Evolutionary conservation across 495 filamentous ascomycete species (phyloP).

Genomic region (Neurospora tetraspora): DNA sequence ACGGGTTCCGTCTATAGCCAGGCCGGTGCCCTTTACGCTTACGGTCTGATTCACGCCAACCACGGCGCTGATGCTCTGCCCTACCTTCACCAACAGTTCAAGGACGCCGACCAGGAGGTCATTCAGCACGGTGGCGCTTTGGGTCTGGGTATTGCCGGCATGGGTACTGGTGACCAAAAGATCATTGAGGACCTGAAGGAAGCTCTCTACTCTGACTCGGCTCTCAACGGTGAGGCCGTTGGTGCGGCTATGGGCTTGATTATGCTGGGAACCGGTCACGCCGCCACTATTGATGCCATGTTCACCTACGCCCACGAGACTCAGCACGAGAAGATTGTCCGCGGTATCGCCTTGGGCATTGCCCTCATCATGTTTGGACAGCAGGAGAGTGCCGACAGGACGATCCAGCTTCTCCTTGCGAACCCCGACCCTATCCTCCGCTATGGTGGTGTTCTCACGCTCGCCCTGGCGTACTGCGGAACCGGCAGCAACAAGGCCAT

Average conservation of each 20-base stretch:
- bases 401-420: conserved; percentile 85
- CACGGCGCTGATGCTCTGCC: conserved; percentile 89
- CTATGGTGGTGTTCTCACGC: conserved; percentile 98
- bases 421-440: conserved; percentile 89
- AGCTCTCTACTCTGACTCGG: conserved; percentile 84
- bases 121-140: conserved; percentile 95
- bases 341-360: conserved; percentile 92
- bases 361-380: conserved; percentile 96
- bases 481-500: conserved; percentile 98
- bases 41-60: conserved; percentile 95
- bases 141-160: conserved; percentile 91
- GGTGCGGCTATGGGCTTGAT: conserved; percentile 93
- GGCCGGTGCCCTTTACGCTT: conserved; percentile 88
- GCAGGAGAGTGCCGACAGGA: conserved; percentile 87
- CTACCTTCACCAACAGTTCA: conserved; percentile 80
- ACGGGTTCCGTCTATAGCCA: conserved; percentile 87
- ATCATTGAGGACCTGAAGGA: conserved; percentile 86
- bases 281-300: conserved; percentile 86
- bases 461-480: conserved; percentile 94
- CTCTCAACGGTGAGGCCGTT: conserved; percentile 92
- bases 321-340: conserved; percentile 96
- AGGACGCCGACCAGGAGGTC: conserved; percentile 79
- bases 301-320: conserved; percentile 96
- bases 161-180: conserved; percentile 84
- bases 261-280: conserved; percentile 92